These are phyloP conservation scores for Xylariaceae sp. DNA, from an alignment of 2,329 filamentous ascomycete species.

Conservation along the genomic window DNA sequence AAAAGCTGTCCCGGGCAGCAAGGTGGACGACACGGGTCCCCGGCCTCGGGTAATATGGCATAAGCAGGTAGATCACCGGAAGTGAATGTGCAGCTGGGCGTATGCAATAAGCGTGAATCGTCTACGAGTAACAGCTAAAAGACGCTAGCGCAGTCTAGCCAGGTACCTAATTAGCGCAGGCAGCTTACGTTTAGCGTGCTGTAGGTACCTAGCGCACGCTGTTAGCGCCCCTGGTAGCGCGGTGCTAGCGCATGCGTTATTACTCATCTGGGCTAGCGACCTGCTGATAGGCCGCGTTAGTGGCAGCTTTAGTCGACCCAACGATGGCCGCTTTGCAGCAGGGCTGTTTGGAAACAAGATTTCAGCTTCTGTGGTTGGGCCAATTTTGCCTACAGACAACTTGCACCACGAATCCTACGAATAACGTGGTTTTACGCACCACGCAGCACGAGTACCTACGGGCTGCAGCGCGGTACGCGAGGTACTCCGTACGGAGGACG, in stretches of 20 bases:
- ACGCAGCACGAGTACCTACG: background rate
- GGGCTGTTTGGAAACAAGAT: slow-evolving; percentile 16
- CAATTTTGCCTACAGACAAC: slow-evolving; percentile 13
- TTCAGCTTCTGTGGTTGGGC: slow-evolving; percentile 13
- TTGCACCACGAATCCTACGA: background rate
- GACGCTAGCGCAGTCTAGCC: too few relatives aligned
- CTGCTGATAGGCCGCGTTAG: slow-evolving; percentile 4
- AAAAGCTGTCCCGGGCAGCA: background rate
- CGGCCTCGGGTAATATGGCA: background rate
- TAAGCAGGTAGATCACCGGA: background rate
- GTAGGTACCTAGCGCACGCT: background rate
- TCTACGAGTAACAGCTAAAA: too few relatives aligned
- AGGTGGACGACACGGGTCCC: background rate
- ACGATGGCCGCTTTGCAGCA: background rate
- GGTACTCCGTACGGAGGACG: too few relatives aligned
- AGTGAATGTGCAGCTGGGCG: too few relatives aligned
- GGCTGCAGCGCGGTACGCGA: too few relatives aligned
- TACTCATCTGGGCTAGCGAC: too few relatives aligned
- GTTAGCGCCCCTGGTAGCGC: background rate
- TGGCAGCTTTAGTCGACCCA: slow-evolving; percentile 10
- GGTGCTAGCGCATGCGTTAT: background rate
- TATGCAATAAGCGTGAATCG: too few relatives aligned
- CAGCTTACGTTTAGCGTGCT: background rate
- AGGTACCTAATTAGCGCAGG: too few relatives aligned
- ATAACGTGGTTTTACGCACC: background rate